Evolutionary conservation across 192 early-diverging fungal species (phyloP).

Genomic region (Kickxella alabastrina): DNA sequence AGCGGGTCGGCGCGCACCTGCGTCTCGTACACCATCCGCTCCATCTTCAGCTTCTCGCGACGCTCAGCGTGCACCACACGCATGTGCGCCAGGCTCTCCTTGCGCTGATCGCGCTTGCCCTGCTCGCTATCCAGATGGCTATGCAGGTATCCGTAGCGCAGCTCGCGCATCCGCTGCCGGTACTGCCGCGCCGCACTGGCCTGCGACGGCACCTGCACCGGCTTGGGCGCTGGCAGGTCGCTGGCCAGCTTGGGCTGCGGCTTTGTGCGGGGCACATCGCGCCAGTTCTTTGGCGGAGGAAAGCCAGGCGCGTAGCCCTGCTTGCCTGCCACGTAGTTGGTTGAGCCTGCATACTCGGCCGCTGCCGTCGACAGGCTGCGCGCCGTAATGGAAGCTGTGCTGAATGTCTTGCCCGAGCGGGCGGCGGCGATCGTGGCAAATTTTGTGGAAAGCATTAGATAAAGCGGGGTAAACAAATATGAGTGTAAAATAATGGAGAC

Average conservation of each 20-base stretch:
- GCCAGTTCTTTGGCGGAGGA: constrained; percentile 40
- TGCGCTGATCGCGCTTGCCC: constrained; percentile 10
- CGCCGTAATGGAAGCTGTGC: neutral
- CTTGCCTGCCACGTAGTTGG: constrained; percentile 42
- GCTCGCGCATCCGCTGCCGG: constrained; percentile 21
- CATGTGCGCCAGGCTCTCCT: constrained; percentile 1
- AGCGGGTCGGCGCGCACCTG: constrained; percentile 39
- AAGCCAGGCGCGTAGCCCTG: constrained; percentile 52
- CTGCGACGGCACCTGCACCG: neutral
- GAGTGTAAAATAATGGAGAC: too few species aligned
- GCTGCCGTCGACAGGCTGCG: neutral
- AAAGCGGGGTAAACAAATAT: too few species aligned
- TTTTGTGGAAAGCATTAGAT: neutral
- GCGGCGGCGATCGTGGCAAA: neutral
- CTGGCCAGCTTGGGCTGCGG: constrained; percentile 5
- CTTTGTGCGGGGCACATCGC: constrained; percentile 1
- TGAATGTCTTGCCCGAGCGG: neutral
- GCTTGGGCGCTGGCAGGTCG: constrained; percentile 23
- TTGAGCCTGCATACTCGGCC: constrained; percentile 21
- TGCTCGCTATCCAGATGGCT: constrained; percentile 18
- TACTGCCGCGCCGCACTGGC: constrained; percentile 13
- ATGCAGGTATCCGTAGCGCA: constrained; percentile 29
- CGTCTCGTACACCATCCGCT: constrained; percentile 25
- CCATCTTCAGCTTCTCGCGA: constrained; percentile 16
- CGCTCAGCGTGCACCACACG: constrained; percentile 8